Conservation (phyloP, 1,284 basidiomycete genomes). For the Leccinum subrobustum region DNA sequence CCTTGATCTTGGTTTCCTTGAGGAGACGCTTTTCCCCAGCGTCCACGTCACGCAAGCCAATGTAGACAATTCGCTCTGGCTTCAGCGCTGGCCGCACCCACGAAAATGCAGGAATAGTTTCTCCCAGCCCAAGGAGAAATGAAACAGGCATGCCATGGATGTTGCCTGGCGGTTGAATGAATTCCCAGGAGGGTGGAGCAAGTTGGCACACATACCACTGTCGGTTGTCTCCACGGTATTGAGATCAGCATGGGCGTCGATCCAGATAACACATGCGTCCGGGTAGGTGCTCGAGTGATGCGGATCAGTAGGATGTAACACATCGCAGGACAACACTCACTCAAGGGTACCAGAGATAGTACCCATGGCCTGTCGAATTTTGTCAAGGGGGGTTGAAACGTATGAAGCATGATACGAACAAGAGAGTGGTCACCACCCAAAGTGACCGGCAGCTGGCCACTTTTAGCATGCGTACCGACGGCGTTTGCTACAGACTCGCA, state of each 20-base stretch:
- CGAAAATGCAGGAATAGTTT: conserved; percentile 58
- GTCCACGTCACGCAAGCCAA: conserved; percentile 95
- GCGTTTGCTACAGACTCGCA: conserved; percentile 76
- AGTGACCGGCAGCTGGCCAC: conserved; percentile 85
- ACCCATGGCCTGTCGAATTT: conserved; percentile 73
- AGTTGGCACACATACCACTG: conserved; percentile 51
- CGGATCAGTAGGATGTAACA: conserved; percentile 11
- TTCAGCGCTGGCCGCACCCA: conserved; percentile 82
- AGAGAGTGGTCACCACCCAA: conserved; percentile 97
- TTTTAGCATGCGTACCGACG: conserved; percentile 73
- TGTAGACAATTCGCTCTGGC: conserved; percentile 83
- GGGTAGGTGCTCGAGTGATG: conserved; percentile 54
- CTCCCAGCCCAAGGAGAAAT: conserved; percentile 82
- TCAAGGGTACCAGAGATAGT: conserved; percentile 82
- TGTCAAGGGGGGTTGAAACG: conserved; percentile 5
- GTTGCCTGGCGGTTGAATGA: conserved; percentile 58
- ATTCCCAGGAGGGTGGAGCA: not conserved
- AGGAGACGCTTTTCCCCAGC: conserved; percentile 88
- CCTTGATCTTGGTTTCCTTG: conserved; percentile 86
- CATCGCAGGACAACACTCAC: conserved; percentile 39
- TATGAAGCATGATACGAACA: conserved; percentile 44
- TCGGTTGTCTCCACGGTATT: conserved; percentile 87
- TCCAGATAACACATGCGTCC: conserved; percentile 87
- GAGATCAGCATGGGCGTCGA: conserved; percentile 94
- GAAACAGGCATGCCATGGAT: conserved; percentile 98